A percentile compares a stretch with the other conserved stretches of the same genome.
phyloP scores from a whole-genome alignment of 139 green algal species.

The Pedinophyceae sp. region DNA sequence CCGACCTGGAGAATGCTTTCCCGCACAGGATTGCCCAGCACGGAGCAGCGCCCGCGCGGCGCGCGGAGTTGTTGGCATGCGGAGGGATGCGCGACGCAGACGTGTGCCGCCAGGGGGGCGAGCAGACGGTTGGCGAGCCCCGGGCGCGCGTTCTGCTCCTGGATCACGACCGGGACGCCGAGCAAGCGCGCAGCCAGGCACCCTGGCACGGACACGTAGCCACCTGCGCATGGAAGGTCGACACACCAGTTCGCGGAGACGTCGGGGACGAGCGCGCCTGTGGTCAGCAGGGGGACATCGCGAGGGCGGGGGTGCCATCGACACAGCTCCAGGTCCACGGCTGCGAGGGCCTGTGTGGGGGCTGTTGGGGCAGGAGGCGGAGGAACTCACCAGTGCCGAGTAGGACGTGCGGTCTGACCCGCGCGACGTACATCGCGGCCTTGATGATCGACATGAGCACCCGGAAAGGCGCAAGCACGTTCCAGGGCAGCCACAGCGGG shows the following conservation, averaged over 20 bases:
- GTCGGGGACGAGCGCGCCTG: too few relatives aligned
- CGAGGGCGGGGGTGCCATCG: neutral
- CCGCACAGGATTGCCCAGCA: slow-evolving; percentile 13
- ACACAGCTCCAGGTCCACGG: neutral
- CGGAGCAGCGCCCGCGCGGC: slow-evolving; percentile 3
- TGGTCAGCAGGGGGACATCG: neutral
- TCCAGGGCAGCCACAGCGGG: slow-evolving; percentile 5
- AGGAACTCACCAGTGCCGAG: too few relatives aligned
- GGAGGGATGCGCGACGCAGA: slow-evolving; percentile 23
- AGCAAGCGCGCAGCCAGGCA: slow-evolving; percentile 18
- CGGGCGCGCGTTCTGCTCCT: slow-evolving; percentile 28
- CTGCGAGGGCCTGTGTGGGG: too few relatives aligned
- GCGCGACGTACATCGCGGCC: too few relatives aligned
- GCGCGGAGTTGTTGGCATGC: neutral
- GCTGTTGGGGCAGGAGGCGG: too few relatives aligned
- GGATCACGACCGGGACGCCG: slow-evolving; percentile 19
- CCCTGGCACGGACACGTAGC: slow-evolving; percentile 25
- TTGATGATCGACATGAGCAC: too few relatives aligned
- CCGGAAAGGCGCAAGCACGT: slow-evolving; percentile 19
- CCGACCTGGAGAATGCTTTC: too few relatives aligned
- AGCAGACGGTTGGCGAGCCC: slow-evolving; percentile 26
- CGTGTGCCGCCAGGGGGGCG: slow-evolving; percentile 7
- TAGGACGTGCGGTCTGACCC: too few relatives aligned
- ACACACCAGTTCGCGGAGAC: too few relatives aligned
- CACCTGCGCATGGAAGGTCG: too few relatives aligned